Evolutionary conservation across 2,329 filamentous ascomycete genomes (phyloP), one percentile per base, ranked within the genome.

Genomic region (Trichoderma harzianum): DNA sequence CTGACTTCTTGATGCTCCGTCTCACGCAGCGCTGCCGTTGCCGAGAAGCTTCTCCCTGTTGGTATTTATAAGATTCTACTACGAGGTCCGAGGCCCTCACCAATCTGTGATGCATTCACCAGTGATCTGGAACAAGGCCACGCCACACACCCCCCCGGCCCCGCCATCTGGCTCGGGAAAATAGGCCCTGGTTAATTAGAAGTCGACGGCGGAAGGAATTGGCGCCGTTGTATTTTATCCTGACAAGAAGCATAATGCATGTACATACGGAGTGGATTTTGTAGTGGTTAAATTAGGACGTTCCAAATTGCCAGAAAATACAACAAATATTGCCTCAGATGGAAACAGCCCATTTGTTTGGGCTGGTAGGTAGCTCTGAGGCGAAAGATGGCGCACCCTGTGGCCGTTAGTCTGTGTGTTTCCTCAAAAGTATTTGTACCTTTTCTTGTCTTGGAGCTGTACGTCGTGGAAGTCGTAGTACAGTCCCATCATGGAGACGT

Each of bases 61-160:
- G 70, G 72, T 78, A 77, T 77, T 78, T 78, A 78, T 78, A 78
- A 67, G 32, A 58, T 39, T 39, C 18, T 28, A 39, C 3, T 43
- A 43, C 16, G 7, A 34, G 14, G 14, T 1, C 34, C 11, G 47
- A 78, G 77, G 71, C 72, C 64, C 73, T 73, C 66, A 75, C 71
- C 76, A 72, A 74, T 76, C 76, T 76, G 76, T 67, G 73, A 72
- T 74, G 70, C 72, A 64, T 47, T 68, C 55, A 47, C 57, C 64
- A 72, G 57, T 62, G 70, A 72, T 72, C 63, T 72, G 63, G 64
- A 36, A 72, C 58, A 53, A 36, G 57, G 57, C 57, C 43, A 57
- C 30, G 63, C 53, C 57, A 68, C 65, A 43, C 65, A 55, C 65
- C 63, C 57, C 63, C 70, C 64, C 34, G 36, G 69, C 64, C 64